phyloP scores from a whole-genome alignment of 768 basidiomycete genomes.

The Tylopilus sp. region DNA sequence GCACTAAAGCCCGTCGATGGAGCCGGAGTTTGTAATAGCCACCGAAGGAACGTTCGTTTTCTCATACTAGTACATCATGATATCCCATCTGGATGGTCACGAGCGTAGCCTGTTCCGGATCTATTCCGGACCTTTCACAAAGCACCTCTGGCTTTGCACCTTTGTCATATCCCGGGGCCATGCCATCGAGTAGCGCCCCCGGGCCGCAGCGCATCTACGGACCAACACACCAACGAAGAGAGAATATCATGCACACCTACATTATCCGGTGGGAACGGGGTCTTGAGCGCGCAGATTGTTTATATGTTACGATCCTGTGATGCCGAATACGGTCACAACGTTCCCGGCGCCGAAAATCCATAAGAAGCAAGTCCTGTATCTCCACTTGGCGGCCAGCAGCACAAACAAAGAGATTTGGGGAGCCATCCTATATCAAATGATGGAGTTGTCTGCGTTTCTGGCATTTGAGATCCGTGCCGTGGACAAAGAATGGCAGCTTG shows the following conservation, averaged over 20 bases:
- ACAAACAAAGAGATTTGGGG: conserved; percentile 31
- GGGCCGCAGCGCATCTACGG: too few species aligned
- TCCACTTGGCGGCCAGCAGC: conserved; percentile 35
- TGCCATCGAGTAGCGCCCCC: conserved; percentile 34
- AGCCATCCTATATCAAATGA: conserved; percentile 34
- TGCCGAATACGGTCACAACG: conserved; percentile 25
- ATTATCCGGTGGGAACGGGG: conserved; percentile 40
- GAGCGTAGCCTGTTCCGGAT: conserved; percentile 25
- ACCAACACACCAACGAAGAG: neutral
- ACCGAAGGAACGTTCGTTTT: conserved; percentile 32
- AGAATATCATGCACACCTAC: conserved; percentile 25
- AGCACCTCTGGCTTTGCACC: conserved; percentile 28
- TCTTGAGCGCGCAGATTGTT: conserved; percentile 29
- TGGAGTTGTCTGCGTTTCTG: conserved; percentile 30
- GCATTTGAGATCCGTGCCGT: conserved; percentile 24
- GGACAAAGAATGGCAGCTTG: conserved; percentile 37
- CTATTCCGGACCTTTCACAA: conserved; percentile 36
- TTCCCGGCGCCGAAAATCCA: conserved; percentile 27
- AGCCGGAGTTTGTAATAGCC: too few species aligned
- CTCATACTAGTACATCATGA: conserved; percentile 41
- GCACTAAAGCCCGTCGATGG: too few species aligned
- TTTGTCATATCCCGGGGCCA: conserved; percentile 22
- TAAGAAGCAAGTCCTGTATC: conserved; percentile 36
- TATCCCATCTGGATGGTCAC: conserved; percentile 38
- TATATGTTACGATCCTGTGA: conserved; percentile 21